phyloP scores from a whole-genome alignment of 2,329 filamentous ascomycete species.

The Paecilomyces sp. region DNA sequence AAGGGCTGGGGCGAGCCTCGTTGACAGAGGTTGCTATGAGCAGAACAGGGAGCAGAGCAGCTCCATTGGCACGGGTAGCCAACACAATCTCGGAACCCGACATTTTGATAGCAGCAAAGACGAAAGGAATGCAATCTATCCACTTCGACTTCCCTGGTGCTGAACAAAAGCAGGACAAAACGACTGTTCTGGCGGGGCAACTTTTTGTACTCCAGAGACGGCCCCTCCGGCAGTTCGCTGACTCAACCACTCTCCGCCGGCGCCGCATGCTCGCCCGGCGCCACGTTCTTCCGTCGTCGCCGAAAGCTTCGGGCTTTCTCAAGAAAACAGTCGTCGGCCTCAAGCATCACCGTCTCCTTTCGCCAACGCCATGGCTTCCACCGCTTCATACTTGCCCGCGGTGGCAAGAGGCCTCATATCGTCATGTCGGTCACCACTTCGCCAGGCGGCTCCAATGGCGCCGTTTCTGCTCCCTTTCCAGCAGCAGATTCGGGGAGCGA shows the following conservation, averaged over 20 bases:
- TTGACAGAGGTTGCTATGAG: slow-evolving; percentile 35
- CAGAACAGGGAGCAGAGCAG: slow-evolving; percentile 32
- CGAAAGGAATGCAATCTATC: slow-evolving; percentile 1
- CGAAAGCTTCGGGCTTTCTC: slow-evolving; percentile 14
- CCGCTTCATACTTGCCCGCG: slow-evolving; percentile 24
- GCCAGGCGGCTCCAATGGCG: slow-evolving; percentile 20
- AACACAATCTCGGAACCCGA: slow-evolving; percentile 26
- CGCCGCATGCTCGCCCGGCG: slow-evolving; percentile 10
- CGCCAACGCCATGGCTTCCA: slow-evolving; percentile 25
- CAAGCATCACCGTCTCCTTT: slow-evolving; percentile 1
- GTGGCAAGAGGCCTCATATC: slow-evolving; percentile 26
- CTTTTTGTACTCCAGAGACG: background rate
- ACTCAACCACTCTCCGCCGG: background rate
- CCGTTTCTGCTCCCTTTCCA: slow-evolving; percentile 20
- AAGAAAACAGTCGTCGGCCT: slow-evolving; percentile 19
- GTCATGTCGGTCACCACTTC: slow-evolving; percentile 23
- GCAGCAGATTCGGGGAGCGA: slow-evolving; percentile 28
- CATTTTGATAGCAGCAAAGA: slow-evolving; percentile 17
- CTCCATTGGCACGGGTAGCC: slow-evolving; percentile 34
- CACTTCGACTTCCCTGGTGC: background rate
- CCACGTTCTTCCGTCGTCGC: slow-evolving; percentile 23
- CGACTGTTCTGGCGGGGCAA: background rate
- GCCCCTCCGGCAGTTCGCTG: background rate
- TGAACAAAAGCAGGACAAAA: background rate
- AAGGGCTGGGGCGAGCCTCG: slow-evolving; percentile 25